Percentiles rank a stretch among this genome's conserved stretches.
Conservation (phyloP, 2,329 filamentous ascomycete species). For the Pseudogymnoascus sp. region DNA sequence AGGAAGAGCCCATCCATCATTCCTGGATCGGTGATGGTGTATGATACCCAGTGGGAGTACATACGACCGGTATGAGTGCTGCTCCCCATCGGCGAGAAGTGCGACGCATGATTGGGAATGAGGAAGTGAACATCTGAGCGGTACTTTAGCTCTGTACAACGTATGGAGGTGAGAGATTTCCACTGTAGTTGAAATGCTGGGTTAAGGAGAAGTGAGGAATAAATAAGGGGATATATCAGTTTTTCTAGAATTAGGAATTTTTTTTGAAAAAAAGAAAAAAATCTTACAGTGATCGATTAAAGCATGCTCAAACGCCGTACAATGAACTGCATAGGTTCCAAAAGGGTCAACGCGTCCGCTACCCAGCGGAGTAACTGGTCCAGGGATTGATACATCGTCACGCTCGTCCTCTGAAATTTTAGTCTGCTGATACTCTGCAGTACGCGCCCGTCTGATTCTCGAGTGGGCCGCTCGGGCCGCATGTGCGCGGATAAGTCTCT, state of each 20-base stretch:
- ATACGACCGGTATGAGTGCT: not conserved
- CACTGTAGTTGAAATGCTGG: too few relatives aligned
- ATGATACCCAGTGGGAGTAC: not conserved
- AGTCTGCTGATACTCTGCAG: not conserved
- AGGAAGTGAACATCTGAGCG: not conserved
- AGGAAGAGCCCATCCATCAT: not conserved
- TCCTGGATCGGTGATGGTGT: not conserved
- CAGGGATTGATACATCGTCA: not conserved
- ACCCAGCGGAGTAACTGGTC: not conserved
- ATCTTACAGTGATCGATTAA: not conserved
- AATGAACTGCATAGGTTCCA: not conserved
- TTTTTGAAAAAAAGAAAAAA: not conserved
- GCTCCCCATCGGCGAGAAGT: not conserved
- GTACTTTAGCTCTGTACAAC: not conserved
- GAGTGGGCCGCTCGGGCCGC: not conserved
- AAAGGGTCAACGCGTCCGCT: not conserved
- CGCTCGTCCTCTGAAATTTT: not conserved
- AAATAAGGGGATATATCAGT: not conserved
- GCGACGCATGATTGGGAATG: not conserved
- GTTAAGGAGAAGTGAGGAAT: not conserved
- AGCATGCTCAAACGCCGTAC: not conserved
- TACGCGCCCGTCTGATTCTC: not conserved
- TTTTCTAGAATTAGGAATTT: not conserved
- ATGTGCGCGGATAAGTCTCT: not conserved
- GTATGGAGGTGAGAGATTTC: too few relatives aligned